Conservation (phyloP, 805 yeast genomes). For the Saccharomycopsis synnaedendra region DNA sequence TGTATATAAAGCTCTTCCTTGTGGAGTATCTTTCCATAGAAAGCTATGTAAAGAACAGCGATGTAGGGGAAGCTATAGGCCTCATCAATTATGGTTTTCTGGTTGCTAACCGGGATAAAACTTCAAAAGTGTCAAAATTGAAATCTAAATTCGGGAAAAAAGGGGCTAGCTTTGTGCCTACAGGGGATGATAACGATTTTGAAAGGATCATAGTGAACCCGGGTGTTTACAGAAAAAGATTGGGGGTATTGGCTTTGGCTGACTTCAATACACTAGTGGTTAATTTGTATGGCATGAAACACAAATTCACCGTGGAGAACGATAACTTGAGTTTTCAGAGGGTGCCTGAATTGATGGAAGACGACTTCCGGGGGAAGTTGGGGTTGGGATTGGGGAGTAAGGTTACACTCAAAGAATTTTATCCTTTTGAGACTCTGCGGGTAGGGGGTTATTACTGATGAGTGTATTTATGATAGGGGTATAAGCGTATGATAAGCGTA, state of each 20-base stretch:
- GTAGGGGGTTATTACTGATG: too few species aligned
- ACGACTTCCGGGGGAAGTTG: too few species aligned
- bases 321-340: slow-evolving; percentile 13
- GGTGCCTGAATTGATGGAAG: not conserved
- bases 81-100: slow-evolving; percentile 11
- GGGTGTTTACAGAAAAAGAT: not conserved
- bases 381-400: too few species aligned
- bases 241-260: not conserved
- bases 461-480: too few species aligned
- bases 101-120: not conserved
- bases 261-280: slow-evolving; percentile 11
- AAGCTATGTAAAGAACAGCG: slow-evolving; percentile 8
- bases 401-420: too few species aligned
- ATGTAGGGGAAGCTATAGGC: slow-evolving; percentile 9
- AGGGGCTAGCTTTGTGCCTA: not conserved
- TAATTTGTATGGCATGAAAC: slow-evolving; percentile 9
- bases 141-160: not conserved
- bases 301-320: slow-evolving; percentile 12
- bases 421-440: too few species aligned
- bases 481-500: too few species aligned
- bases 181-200: not conserved
- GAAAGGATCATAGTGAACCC: slow-evolving; percentile 2
- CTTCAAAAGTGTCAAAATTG: not conserved
- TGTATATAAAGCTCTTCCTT: slow-evolving; percentile 10
- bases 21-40: slow-evolving; percentile 10